A percentile compares a stretch with the other conserved stretches of the same genome.
These are phyloP conservation scores for Colletotrichum orchidophilum DNA, from an alignment of 2,329 filamentous ascomycete genomes.

Conservation along the genomic window DNA sequence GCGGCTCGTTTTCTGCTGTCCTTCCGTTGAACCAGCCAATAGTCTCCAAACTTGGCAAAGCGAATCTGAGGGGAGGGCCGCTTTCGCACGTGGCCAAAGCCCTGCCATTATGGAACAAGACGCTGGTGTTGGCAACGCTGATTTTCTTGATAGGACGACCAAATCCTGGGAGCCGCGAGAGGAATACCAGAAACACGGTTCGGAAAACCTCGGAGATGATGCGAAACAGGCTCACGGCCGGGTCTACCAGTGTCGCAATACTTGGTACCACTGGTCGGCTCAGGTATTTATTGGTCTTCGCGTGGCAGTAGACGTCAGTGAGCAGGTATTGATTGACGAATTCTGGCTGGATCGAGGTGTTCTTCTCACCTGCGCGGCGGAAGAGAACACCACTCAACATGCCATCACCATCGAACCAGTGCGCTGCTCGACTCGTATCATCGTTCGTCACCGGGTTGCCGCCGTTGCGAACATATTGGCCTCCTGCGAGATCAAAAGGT, in stretches of 20 bases:
- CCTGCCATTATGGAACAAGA: slow-evolving; percentile 74
- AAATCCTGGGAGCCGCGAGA: slow-evolving; percentile 67
- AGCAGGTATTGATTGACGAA: slow-evolving; percentile 77
- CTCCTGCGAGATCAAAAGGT: slow-evolving; percentile 71
- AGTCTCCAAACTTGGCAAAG: slow-evolving; percentile 71
- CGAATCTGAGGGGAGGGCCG: slow-evolving; percentile 73
- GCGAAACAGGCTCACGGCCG: slow-evolving; percentile 58
- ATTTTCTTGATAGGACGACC: slow-evolving; percentile 69
- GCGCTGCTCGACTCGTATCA: slow-evolving; percentile 68
- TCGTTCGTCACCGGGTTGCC: slow-evolving; percentile 73
- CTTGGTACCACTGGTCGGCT: slow-evolving; percentile 70
- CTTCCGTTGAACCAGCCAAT: slow-evolving; percentile 76
- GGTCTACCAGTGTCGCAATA: slow-evolving; percentile 73
- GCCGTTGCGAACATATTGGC: slow-evolving; percentile 78
- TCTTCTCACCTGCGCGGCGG: slow-evolving; percentile 45
- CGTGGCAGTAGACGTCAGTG: slow-evolving; percentile 71
- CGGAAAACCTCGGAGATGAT: slow-evolving; percentile 64
- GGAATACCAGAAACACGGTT: slow-evolving; percentile 64
- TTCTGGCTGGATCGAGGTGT: slow-evolving; percentile 62
- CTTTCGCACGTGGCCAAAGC: slow-evolving; percentile 77
- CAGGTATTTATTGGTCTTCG: slow-evolving; percentile 55
- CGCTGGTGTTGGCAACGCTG: slow-evolving; percentile 74
- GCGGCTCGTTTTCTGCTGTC: slow-evolving; percentile 60
- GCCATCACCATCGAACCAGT: slow-evolving; percentile 81
- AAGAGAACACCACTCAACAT: slow-evolving; percentile 78